Base-by-base conservation (phyloP, 116 monocot genomes). In the Posidonia oceanica region DNA sequence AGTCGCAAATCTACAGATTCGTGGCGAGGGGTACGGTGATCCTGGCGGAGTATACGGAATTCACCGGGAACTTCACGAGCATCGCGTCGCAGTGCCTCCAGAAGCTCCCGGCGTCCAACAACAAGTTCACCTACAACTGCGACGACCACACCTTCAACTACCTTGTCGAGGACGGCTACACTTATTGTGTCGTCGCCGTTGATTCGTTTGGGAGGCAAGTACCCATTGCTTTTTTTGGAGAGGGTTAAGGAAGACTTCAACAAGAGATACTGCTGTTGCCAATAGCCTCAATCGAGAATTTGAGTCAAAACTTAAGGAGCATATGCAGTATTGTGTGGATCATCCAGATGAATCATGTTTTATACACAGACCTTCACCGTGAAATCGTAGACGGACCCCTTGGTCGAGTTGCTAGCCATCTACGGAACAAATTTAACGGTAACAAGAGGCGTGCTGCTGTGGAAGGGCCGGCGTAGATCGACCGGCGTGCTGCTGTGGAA, bases 381-480 rank as follows among this genome's bases (percentile, higher is more conserved):
- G 82, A 90, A 90, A 69, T 84, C 90, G 39, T 90, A 82, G 60
- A 90, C 63, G 15, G 84, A 90, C 48, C 57, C 57, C 57, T 18
- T 57, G 57, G n/a, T 57, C 6, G 57, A 57, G 20, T 15, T 20
- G 57, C 57, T 57, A 5, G 57, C 57, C 57, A 57, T 57, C 57
- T 57, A n/a, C 57, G 15, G 20, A 57, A 57, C 57, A 57, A 57
- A 29, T 29, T 29, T 29, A 29, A 29, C 29, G 1, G 29, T 29
- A 29, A 29, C 29, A 29, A 29, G 29, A 29, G 29, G 29, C 29
- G 29, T 29, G 29, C 29, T 29, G 29, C 29, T 29, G 29, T 29
- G 29, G 29, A 29, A 29, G 29, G 29, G 29, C 1, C 29, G 29
- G 1, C 0, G 29, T 29, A 1, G 29, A 29, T 29, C 29, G 29